Evolutionary conservation across 2,329 filamentous ascomycete genomes (phyloP), one percentile per base, ranked within the genome.

Genomic region (Aspergillus sp.): DNA sequence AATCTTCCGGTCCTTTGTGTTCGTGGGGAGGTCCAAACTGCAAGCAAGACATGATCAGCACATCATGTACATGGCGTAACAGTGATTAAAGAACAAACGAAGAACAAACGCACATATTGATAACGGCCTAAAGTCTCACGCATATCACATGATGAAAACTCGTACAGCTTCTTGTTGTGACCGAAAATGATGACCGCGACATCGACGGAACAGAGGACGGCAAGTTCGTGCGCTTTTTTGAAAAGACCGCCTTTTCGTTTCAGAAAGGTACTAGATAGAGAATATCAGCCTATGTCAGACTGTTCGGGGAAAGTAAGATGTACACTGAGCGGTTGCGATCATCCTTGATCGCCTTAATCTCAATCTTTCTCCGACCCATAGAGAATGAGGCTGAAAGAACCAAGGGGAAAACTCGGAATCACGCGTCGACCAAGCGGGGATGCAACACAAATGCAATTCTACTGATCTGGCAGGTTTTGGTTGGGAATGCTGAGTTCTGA

Each of bases 261-360:
- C 59, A 98, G 77, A 70, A 98, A 98, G 41, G 93, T 98, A 56
- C 90, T 96, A 52, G 15, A n/a, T 15, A 3, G 32, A 44, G 23
- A 33, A 42, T 43, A 22, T 41, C 39, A 22, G 44, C 33, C 45
- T 51, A 32, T 52, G 50, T 38, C 23, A 37, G 35, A 17, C n/a
- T 39, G 19, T 15, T 19, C 13, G 3, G n/a, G 10, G 13, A 20
- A 32, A 32, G 20, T 27, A 23, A 19, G 33, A 77, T 88, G 72
- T 89, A 96, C 90, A 96, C 90, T 63, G 90, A 95, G 68, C 90
- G 89, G 68, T 96, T 96, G 64, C 90, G 84, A 73, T 96, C 90
- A 83, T 96, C 90, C 74, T 95, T 96, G 79, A 97, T 97, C 60
- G 91, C 89, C 75, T 96, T 96, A 79, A 98, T 97, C 77, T 97